These are phyloP conservation scores for Neonectria punicea DNA, from an alignment of 2,329 filamentous ascomycete species.

Conservation along the genomic window DNA sequence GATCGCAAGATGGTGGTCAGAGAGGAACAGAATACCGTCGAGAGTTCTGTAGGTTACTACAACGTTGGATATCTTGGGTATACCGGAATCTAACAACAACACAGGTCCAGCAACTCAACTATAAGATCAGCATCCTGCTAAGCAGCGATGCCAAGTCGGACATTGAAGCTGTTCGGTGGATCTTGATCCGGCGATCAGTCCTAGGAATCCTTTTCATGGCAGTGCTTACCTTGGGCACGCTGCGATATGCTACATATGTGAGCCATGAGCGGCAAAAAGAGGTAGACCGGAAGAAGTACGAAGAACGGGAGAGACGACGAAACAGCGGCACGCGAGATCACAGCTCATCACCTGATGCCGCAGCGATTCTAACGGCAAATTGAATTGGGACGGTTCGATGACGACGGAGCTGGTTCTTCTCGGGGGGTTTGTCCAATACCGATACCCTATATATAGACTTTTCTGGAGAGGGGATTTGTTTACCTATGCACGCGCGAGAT, in stretches of 20 bases:
- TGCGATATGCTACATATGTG: slow-evolving; percentile 69
- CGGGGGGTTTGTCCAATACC: slow-evolving; percentile 34
- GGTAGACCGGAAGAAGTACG: slow-evolving; percentile 54
- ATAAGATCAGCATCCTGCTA: slow-evolving; percentile 91
- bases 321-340: slow-evolving; percentile 59
- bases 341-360: slow-evolving; percentile 61
- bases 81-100: slow-evolving; percentile 20
- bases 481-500: neutral
- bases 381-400: slow-evolving; percentile 42
- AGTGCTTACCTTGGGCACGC: slow-evolving; percentile 66
- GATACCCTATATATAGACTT: slow-evolving; percentile 46
- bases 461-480: slow-evolving; percentile 22
- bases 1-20: slow-evolving; percentile 93
- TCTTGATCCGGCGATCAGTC: slow-evolving; percentile 73
- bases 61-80: neutral
- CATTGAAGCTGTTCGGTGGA: slow-evolving; percentile 91
- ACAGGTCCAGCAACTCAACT: slow-evolving; percentile 91
- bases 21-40: slow-evolving; percentile 86
- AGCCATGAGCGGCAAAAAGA: slow-evolving; percentile 61
- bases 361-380: slow-evolving; percentile 67
- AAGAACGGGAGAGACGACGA: slow-evolving; percentile 55
- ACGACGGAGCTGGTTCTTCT: slow-evolving; percentile 27
- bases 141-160: slow-evolving; percentile 93
- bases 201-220: slow-evolving; percentile 75
- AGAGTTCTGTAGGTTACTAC: slow-evolving; percentile 72